These are phyloP conservation scores for Seiridium unicorne DNA, from an alignment of 2,329 filamentous ascomycete genomes.

Conservation along the genomic window DNA sequence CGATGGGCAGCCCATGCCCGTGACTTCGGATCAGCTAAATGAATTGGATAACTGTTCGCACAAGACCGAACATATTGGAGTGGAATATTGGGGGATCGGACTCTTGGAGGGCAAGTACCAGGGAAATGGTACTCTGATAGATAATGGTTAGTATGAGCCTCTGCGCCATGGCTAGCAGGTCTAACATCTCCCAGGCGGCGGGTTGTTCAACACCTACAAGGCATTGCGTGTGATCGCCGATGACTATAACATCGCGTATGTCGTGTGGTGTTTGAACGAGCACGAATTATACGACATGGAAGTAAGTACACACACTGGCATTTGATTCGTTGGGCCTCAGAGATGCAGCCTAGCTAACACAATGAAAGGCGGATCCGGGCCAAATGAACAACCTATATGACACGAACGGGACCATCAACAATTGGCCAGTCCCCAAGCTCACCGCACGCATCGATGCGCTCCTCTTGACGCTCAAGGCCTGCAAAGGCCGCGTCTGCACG, in stretches of 20 bases:
- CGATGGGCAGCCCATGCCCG: conserved; percentile 48
- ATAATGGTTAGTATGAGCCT: background rate
- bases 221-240: conserved; percentile 51
- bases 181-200: background rate
- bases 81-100: conserved; percentile 51
- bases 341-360: no score
- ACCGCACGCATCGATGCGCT: conserved; percentile 55
- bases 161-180: background rate
- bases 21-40: conserved; percentile 26
- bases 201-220: conserved; percentile 58
- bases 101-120: conserved; percentile 7
- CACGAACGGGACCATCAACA: conserved; percentile 24
- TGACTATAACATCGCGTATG: conserved; percentile 62
- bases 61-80: conserved; percentile 33
- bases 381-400: conserved; percentile 46
- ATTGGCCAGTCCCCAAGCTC: conserved; percentile 35
- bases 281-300: conserved; percentile 64
- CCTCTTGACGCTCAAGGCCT: conserved; percentile 60
- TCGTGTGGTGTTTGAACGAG: conserved; percentile 68
- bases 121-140: background rate
- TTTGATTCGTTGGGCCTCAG: background rate
- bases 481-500: conserved; percentile 50
- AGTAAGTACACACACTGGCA: conserved; percentile 29
- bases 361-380: conserved; percentile 45
- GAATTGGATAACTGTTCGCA: background rate